Conservation (phyloP, 257 asterid genomes). For the Solanum pennellii region DNA sequence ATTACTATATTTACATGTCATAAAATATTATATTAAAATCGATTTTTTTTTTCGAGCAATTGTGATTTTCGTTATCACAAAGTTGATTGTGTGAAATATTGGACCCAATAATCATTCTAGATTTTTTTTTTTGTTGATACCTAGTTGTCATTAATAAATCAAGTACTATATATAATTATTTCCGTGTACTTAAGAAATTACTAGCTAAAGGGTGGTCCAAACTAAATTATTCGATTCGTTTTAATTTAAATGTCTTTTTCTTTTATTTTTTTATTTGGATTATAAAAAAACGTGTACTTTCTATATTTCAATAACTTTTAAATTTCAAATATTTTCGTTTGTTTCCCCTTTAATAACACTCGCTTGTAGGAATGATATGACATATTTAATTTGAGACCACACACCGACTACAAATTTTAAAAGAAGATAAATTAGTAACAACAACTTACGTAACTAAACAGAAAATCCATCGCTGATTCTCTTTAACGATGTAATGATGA, state of each 20-base stretch:
- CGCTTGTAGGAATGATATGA: neutral
- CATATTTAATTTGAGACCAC: neutral
- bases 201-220: neutral
- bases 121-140: neutral
- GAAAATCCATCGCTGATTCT: neutral
- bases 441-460: neutral
- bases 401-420: neutral
- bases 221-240: neutral
- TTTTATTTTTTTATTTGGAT: neutral
- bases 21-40: too few species aligned
- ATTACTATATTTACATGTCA: neutral
- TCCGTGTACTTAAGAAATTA: neutral
- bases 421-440: neutral
- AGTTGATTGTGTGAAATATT: neutral
- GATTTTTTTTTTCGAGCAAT: neutral
- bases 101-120: neutral
- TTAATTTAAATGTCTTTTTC: neutral
- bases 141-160: neutral
- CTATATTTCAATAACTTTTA: neutral
- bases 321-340: neutral
- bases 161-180: neutral
- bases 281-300: neutral
- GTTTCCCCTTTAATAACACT: neutral
- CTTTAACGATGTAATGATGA: neutral
- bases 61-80: neutral